A percentile compares a stretch with the other conserved stretches of the same genome.
Conservation (phyloP, 2,329 filamentous ascomycete genomes). For the Trichophyton schoenleinii region DNA sequence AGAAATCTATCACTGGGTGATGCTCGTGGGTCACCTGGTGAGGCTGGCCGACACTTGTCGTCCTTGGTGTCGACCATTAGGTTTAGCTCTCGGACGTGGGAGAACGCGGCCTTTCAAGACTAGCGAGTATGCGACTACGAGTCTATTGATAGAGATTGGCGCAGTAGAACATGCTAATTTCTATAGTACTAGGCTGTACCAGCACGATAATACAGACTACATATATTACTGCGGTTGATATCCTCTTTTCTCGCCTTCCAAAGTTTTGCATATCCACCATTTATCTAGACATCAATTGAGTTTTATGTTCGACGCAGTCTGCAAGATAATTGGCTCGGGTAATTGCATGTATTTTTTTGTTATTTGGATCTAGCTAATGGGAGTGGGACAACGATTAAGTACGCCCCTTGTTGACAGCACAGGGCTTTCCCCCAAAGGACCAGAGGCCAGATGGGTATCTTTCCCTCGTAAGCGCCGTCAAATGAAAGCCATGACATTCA, state of each 20-base stretch:
- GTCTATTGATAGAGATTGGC: slow-evolving; percentile 5
- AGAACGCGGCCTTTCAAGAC: not conserved
- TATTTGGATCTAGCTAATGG: slow-evolving; percentile 4
- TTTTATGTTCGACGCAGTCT: not conserved
- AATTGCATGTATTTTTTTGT: slow-evolving; percentile 1
- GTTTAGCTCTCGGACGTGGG: not conserved
- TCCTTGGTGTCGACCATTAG: slow-evolving; percentile 4
- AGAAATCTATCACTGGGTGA: slow-evolving; percentile 19
- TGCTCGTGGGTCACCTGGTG: slow-evolving; percentile 15
- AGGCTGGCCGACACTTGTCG: slow-evolving; percentile 8
- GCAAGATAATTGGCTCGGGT: not conserved
- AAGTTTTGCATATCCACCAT: not conserved
- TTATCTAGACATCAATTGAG: not conserved
- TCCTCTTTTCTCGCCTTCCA: too few species aligned
- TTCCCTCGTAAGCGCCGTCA: slow-evolving; percentile 95
- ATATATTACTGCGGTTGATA: not conserved
- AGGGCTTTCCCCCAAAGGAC: slow-evolving; percentile 86
- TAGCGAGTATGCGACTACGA: not conserved
- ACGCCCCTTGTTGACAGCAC: slow-evolving; percentile 64
- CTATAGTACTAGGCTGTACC: slow-evolving; percentile 2
- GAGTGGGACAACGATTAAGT: slow-evolving; percentile 66
- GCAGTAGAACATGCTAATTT: slow-evolving; percentile 6
- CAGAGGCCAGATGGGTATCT: slow-evolving; percentile 62
- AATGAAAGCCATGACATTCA: slow-evolving; percentile 28
- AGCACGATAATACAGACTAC: not conserved